These are phyloP conservation scores for Solanum habrochaites DNA, from an alignment of 257 asterid species.

Conservation along the genomic window DNA sequence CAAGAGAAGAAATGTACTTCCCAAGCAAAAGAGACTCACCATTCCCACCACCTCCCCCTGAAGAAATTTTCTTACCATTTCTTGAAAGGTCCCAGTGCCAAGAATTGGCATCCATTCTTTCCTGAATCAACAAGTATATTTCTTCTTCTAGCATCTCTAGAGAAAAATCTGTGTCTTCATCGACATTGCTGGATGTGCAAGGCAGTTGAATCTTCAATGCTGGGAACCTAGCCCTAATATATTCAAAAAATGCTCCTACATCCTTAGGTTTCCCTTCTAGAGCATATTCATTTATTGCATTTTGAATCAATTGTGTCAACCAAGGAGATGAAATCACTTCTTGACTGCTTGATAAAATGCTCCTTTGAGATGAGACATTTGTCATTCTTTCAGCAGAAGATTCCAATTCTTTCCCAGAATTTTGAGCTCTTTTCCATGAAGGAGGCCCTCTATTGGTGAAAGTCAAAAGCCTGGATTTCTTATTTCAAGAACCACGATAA, in stretches of 20 bases:
- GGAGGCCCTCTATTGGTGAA: constrained; percentile 57
- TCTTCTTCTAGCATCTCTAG: constrained; percentile 56
- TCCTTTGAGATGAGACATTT: constrained; percentile 17
- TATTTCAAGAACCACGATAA: constrained; percentile 22
- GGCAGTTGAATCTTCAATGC: constrained; percentile 40
- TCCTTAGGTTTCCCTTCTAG: constrained; percentile 49
- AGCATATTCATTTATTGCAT: constrained; percentile 59
- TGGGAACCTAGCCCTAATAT: constrained; percentile 50
- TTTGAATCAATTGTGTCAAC: constrained; percentile 47
- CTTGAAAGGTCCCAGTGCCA: constrained; percentile 11
- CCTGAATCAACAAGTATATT: constrained; percentile 40
- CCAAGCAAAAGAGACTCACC: constrained; percentile 58
- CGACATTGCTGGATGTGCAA: constrained; percentile 14
- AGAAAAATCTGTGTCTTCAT: constrained; percentile 26
- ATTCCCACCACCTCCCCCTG: constrained; percentile 18
- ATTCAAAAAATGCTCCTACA: constrained; percentile 50
- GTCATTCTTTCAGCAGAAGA: constrained; percentile 12
- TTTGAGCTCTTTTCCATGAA: constrained; percentile 58
- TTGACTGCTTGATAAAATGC: constrained; percentile 17
- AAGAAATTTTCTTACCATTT: constrained; percentile 13
- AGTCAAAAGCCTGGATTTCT: constrained; percentile 93
- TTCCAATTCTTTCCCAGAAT: constrained; percentile 43
- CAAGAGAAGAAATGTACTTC: constrained; percentile 64
- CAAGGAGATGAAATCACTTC: constrained; percentile 27
- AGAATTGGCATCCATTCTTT: constrained; percentile 19